These are phyloP conservation scores for Fusarium palustre DNA, from an alignment of 2,329 filamentous ascomycete species.

Conservation along the genomic window DNA sequence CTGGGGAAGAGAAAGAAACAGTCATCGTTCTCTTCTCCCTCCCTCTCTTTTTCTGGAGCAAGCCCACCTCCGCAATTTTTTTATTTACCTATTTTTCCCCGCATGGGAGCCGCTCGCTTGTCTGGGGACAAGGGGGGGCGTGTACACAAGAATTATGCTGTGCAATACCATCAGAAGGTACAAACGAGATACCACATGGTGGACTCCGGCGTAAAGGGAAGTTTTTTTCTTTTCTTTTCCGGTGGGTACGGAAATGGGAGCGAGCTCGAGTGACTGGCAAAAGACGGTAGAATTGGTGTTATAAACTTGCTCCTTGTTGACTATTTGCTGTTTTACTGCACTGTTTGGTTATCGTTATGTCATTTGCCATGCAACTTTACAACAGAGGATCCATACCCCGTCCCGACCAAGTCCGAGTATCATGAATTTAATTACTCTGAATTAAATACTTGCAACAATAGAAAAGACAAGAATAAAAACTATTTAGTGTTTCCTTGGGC, in stretches of 20 bases:
- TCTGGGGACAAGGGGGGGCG: conserved; percentile 30
- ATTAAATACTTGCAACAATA: background rate
- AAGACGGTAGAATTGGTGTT: conserved; percentile 7
- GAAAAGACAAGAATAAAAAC: background rate
- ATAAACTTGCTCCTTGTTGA: background rate
- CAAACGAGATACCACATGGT: conserved; percentile 19
- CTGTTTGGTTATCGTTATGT: conserved; percentile 28
- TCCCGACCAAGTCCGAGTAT: conserved; percentile 25
- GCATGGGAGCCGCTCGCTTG: conserved; percentile 44
- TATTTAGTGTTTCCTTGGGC: conserved; percentile 15
- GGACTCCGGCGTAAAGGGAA: conserved; percentile 36
- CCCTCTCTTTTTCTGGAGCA: conserved; percentile 17
- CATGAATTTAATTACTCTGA: conserved; percentile 26
- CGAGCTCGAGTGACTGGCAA: conserved; percentile 3
- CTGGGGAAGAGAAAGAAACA: conserved; percentile 28
- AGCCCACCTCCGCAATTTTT: conserved; percentile 43
- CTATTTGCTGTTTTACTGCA: background rate
- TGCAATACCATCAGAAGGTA: conserved; percentile 2
- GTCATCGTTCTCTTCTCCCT: conserved; percentile 2
- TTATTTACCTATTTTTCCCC: conserved; percentile 29
- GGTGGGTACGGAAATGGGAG: conserved; percentile 28
- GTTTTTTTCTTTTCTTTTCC: conserved; percentile 4
- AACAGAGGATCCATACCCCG: conserved; percentile 27
- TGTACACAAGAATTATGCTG: conserved; percentile 3
- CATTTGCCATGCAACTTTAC: conserved; percentile 30